Evolutionary conservation across 2,329 filamentous ascomycete genomes (phyloP).

Genomic region (Fonsecaea pedrosoi): DNA sequence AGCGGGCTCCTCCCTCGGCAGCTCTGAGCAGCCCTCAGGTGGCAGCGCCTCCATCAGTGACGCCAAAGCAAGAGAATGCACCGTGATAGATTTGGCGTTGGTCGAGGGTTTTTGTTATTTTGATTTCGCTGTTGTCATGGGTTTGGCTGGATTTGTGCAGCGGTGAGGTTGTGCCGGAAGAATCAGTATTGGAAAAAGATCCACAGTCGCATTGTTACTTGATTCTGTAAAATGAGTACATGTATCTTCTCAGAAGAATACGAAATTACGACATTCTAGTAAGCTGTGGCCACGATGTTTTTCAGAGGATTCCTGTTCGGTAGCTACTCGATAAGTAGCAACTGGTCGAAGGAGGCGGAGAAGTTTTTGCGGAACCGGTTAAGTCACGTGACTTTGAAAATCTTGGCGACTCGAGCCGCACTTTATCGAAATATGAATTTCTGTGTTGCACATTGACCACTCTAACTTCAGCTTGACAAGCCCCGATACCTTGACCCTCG

Average conservation of each 20-base stretch:
- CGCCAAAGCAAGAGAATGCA: conserved; percentile 33
- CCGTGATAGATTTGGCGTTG: not conserved
- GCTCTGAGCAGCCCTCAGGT: conserved; percentile 33
- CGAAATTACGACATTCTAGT: not conserved
- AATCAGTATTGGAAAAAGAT: conserved; percentile 1
- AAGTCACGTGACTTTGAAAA: conserved; percentile 2
- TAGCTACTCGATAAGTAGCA: not conserved
- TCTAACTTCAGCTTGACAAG: conserved; percentile 20
- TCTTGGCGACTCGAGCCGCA: conserved; percentile 11
- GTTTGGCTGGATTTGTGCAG: conserved; percentile 7
- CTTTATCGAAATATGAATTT: conserved; percentile 16
- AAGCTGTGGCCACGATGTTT: not conserved
- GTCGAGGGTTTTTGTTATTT: not conserved
- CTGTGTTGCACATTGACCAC: conserved; percentile 7
- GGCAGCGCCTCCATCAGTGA: conserved; percentile 24
- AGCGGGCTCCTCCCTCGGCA: conserved; percentile 46
- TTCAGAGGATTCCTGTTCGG: not conserved
- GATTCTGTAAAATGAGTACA: not conserved
- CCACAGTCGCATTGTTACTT: not conserved
- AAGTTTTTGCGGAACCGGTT: not conserved
- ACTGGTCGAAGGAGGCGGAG: too few relatives aligned
- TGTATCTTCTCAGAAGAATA: not conserved
- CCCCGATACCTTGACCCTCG: conserved; percentile 20
- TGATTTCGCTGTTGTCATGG: conserved; percentile 8
- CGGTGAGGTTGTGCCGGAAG: not conserved